phyloP scores from a whole-genome alignment of 768 basidiomycete species.

The Lactarius evosmus region DNA sequence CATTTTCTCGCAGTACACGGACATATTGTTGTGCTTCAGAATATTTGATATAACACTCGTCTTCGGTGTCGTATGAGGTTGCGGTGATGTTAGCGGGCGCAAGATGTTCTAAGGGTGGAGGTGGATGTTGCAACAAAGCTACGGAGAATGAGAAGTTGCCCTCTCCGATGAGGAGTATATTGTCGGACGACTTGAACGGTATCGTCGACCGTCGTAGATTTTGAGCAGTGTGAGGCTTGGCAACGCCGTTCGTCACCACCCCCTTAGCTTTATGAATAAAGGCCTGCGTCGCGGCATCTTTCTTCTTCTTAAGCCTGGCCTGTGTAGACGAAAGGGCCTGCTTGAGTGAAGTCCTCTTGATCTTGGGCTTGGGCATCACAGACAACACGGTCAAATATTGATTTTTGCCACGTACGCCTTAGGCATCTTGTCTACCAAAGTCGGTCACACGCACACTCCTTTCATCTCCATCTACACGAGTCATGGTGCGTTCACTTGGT shows the following conservation, averaged over 20 bases:
- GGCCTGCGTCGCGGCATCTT: slow-evolving; percentile 49
- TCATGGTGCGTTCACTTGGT: slow-evolving; percentile 12
- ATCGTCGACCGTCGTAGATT: slow-evolving; percentile 45
- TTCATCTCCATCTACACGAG: neutral
- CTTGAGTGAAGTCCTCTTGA: slow-evolving; percentile 53
- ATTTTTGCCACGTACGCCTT: slow-evolving; percentile 11
- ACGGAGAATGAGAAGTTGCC: slow-evolving; percentile 93
- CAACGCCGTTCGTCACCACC: slow-evolving; percentile 40
- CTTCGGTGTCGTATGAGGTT: slow-evolving; percentile 80
- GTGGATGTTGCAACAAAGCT: slow-evolving; percentile 56
- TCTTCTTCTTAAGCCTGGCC: slow-evolving; percentile 56
- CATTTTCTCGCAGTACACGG: slow-evolving; percentile 47
- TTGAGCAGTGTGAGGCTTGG: slow-evolving; percentile 35
- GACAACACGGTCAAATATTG: slow-evolving; percentile 25
- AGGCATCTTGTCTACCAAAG: slow-evolving; percentile 14
- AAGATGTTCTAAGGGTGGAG: slow-evolving; percentile 46
- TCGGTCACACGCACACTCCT: slow-evolving; percentile 4
- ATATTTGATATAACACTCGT: slow-evolving; percentile 78
- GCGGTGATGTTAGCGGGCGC: slow-evolving; percentile 71
- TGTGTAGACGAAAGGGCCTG: slow-evolving; percentile 68
- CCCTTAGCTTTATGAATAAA: slow-evolving; percentile 46
- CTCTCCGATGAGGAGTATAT: slow-evolving; percentile 81
- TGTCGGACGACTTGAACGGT: slow-evolving; percentile 63
- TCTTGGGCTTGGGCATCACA: slow-evolving; percentile 28
- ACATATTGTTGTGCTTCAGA: slow-evolving; percentile 66